These are phyloP conservation scores for Cladosporium austrohemisphaericum DNA, from an alignment of 2,329 filamentous ascomycete species.

Conservation along the genomic window DNA sequence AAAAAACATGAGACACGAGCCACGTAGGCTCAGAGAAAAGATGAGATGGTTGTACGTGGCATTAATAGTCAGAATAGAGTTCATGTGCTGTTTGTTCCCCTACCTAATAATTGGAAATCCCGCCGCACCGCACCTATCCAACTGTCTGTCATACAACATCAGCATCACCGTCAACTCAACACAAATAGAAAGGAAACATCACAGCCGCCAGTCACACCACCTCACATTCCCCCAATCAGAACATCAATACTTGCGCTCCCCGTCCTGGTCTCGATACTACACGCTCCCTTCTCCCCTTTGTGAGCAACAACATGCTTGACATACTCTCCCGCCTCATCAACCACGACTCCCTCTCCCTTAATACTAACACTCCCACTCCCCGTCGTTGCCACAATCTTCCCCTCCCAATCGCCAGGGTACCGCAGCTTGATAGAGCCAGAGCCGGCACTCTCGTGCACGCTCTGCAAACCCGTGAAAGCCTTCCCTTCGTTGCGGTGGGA, in stretches of 20 bases:
- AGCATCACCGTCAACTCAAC: too few species aligned
- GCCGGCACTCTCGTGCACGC: constrained; percentile 33
- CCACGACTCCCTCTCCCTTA: constrained; percentile 37
- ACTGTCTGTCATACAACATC: too few species aligned
- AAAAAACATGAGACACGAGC: too few species aligned
- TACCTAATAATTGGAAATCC: too few species aligned
- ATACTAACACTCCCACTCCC: constrained; percentile 37
- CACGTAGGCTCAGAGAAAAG: too few species aligned
- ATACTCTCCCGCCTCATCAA: constrained; percentile 26
- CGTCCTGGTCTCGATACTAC: constrained; percentile 34
- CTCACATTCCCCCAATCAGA: constrained; percentile 21
- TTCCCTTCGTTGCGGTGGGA: constrained; percentile 30
- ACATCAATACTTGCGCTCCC: constrained; percentile 26
- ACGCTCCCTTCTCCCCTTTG: constrained; percentile 35
- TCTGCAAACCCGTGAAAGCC: constrained; percentile 26
- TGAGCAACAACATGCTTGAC: constrained; percentile 35
- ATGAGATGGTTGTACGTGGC: too few species aligned
- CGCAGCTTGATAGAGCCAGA: constrained; percentile 34
- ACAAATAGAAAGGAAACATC: too few species aligned
- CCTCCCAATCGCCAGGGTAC: constrained; percentile 44
- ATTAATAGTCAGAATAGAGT: too few species aligned
- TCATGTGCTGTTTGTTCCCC: too few species aligned
- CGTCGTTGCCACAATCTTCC: constrained; percentile 36
- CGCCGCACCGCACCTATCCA: too few species aligned
- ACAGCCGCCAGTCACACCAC: too few species aligned